phyloP scores from a whole-genome alignment of 2,329 filamentous ascomycete species.

The Ustilaginoidea virens region DNA sequence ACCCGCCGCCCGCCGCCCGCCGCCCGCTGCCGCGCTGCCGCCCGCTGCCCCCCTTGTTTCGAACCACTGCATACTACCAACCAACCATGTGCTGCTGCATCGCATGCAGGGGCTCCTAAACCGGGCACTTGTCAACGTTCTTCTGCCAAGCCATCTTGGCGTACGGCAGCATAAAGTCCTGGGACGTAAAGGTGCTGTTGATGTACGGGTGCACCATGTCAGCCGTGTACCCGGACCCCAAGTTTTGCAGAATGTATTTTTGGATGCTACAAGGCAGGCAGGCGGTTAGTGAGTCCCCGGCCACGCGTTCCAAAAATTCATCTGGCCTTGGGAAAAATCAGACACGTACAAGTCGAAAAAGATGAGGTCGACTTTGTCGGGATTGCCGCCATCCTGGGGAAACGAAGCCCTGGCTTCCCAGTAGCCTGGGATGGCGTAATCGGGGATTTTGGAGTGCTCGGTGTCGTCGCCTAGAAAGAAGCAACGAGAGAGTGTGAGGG shows the following conservation, averaged over 20 bases:
- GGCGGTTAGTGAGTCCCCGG: no score
- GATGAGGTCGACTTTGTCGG: conserved; percentile 33
- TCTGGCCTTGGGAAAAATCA: no score
- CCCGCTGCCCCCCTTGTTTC: no score
- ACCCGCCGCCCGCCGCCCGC: no score
- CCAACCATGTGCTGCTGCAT: no score
- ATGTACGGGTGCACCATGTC: conserved; percentile 23
- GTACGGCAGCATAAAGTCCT: conserved; percentile 23
- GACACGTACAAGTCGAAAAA: conserved; percentile 34
- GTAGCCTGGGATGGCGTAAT: conserved; percentile 31
- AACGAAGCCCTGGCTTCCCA: conserved; percentile 34
- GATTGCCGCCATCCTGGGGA: conserved; percentile 22
- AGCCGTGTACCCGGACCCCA: conserved; percentile 19
- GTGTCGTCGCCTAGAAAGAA: conserved; percentile 43
- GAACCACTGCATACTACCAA: no score
- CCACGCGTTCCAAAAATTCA: no score
- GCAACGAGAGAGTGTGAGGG: no score
- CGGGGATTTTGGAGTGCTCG: conserved; percentile 28
- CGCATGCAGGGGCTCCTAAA: conserved; percentile 3
- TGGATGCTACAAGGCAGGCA: conserved; percentile 17
- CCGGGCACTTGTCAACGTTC: conserved; percentile 19
- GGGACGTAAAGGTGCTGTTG: conserved; percentile 22
- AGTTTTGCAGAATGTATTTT: conserved; percentile 18
- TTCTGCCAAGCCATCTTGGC: conserved; percentile 22
- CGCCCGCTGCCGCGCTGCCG: no score